These are phyloP conservation scores for Capsella bursapastoris DNA, from an alignment of 345 rosid genomes.

Conservation along the genomic window DNA sequence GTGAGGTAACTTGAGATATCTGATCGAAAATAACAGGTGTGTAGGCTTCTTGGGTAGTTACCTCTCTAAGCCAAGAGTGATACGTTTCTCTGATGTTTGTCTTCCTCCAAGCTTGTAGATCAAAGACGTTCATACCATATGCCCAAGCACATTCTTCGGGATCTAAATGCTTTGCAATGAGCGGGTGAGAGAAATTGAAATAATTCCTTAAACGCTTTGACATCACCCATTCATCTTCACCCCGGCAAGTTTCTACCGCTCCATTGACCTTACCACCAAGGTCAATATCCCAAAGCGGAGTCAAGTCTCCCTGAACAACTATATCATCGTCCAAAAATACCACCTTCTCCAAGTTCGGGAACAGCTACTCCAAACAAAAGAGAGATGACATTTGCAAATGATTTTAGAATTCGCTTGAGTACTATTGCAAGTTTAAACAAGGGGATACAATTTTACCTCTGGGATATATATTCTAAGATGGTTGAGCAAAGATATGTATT, in stretches of 20 bases:
- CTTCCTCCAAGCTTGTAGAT: conserved; percentile 88
- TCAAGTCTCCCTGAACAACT: conserved; percentile 89
- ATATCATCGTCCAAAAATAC: conserved; percentile 96
- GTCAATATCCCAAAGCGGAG: conserved; percentile 93
- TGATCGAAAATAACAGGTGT: not conserved
- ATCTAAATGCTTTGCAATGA: conserved; percentile 73
- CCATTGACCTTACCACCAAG: conserved; percentile 95
- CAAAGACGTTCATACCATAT: conserved; percentile 98
- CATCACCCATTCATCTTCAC: conserved; percentile 99
- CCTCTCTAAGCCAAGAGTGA: conserved; percentile 97
- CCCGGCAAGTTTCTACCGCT: conserved; percentile 97
- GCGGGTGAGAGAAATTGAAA: conserved; percentile 99
- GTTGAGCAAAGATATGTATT: conserved; percentile 98
- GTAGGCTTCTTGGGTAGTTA: conserved; percentile 34
- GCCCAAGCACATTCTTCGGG: conserved; percentile 99
- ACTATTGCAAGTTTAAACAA: conserved; percentile 13
- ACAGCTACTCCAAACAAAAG: conserved; percentile 63
- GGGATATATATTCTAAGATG: conserved; percentile 98
- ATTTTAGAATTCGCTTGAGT: not conserved
- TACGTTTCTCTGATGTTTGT: conserved; percentile 88
- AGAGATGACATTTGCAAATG: conserved; percentile 6
- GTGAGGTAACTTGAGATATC: conserved; percentile 10
- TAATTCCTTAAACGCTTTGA: conserved; percentile 93
- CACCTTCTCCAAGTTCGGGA: conserved; percentile 93
- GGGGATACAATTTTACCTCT: conserved; percentile 61